These are phyloP conservation scores for Ceratocystis destructans DNA, from an alignment of 2,329 filamentous ascomycete species.

Conservation along the genomic window DNA sequence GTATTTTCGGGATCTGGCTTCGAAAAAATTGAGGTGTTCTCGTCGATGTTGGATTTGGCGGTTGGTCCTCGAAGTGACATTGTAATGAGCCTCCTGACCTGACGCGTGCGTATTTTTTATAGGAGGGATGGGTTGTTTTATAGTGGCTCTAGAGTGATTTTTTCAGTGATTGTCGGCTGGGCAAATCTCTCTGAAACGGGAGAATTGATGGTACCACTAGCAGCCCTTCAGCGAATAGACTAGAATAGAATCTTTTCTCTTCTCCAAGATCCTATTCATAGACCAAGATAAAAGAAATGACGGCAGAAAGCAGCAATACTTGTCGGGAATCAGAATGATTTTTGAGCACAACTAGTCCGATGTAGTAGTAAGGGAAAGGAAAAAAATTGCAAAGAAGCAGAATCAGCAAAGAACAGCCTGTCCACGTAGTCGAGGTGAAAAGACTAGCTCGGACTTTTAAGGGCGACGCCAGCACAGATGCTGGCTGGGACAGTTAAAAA, in stretches of 20 bases:
- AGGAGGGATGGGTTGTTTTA: background rate
- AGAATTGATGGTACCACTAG: background rate
- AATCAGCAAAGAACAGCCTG: background rate
- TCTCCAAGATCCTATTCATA: background rate
- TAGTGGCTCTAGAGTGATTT: background rate
- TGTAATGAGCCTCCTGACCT: constrained; percentile 4
- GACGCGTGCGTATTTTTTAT: background rate
- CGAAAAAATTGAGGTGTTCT: constrained; percentile 10
- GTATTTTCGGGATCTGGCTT: background rate
- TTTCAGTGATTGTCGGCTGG: background rate
- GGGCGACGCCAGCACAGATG: background rate
- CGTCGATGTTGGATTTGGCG: constrained; percentile 2
- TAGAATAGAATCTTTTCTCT: background rate
- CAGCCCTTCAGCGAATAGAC: background rate
- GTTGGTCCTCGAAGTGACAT: background rate
- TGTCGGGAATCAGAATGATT: no score
- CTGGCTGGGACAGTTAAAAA: background rate
- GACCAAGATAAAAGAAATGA: background rate
- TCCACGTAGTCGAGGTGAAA: background rate
- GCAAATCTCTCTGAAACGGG: constrained; percentile 2
- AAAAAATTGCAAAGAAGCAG: background rate
- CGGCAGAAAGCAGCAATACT: background rate
- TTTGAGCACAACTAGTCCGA: no score
- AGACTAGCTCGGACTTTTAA: constrained; percentile 8
- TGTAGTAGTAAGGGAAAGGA: background rate